Conservation (phyloP, 371 early-diverging fungal genomes). For the Haplosporangium sp. region DNA sequence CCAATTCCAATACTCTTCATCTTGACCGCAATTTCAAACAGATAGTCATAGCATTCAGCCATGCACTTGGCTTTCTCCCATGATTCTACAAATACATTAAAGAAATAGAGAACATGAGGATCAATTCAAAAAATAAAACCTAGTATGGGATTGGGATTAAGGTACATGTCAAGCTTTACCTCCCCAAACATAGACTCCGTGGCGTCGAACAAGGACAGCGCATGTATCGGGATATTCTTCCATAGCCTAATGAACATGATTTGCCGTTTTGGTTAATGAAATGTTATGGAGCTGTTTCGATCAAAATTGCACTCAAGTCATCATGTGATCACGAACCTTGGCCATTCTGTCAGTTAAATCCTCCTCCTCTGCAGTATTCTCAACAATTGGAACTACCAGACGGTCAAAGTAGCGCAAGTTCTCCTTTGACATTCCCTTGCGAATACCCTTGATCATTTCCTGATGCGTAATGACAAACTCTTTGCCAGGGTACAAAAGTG, state of each 20-base stretch:
- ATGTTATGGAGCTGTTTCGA: no score
- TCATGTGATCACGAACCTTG: slow-evolving; percentile 59
- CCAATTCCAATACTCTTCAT: slow-evolving; percentile 84
- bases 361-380: slow-evolving; percentile 96
- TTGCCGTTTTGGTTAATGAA: not conserved
- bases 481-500: slow-evolving; percentile 79
- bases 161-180: slow-evolving; percentile 54
- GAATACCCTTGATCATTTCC: slow-evolving; percentile 99
- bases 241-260: slow-evolving; percentile 76
- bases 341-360: slow-evolving; percentile 93
- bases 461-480: slow-evolving; percentile 92
- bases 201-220: slow-evolving; percentile 94
- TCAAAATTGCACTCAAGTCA: not conserved
- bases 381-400: slow-evolving; percentile 95
- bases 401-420: slow-evolving; percentile 83
- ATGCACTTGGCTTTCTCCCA: slow-evolving; percentile 98
- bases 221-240: slow-evolving; percentile 90
- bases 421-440: slow-evolving; percentile 75
- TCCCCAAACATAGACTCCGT: slow-evolving; percentile 96
- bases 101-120: not conserved
- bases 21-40: slow-evolving; percentile 95
- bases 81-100: slow-evolving; percentile 63
- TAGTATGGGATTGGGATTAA: not conserved
- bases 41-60: slow-evolving; percentile 98
- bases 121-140: not conserved